A percentile compares a stretch with the other conserved stretches of the same genome.
Evolutionary conservation across 1,284 basidiomycete species (phyloP).

Genomic region (Puccinia polysora): DNA sequence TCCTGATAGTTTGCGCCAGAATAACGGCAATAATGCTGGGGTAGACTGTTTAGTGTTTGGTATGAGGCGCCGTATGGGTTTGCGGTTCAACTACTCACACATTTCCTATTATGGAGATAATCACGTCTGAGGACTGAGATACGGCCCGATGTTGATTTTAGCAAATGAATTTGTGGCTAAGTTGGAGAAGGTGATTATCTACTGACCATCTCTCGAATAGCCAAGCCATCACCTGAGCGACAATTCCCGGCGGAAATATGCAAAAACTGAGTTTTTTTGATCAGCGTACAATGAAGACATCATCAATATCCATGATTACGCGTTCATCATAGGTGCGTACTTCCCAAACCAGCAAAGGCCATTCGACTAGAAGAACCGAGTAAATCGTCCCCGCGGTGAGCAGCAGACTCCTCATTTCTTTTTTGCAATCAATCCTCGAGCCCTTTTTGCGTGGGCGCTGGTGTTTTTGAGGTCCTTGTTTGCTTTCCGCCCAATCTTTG

Average conservation of each 20-base stretch:
- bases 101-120: conserved; percentile 40
- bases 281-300: neutral
- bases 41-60: neutral
- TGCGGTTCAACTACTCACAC: conserved; percentile 7
- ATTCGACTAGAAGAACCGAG: conserved; percentile 36
- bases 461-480: conserved; percentile 40
- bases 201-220: conserved; percentile 40
- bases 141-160: neutral
- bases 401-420: conserved; percentile 38
- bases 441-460: conserved; percentile 6
- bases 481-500: conserved; percentile 36
- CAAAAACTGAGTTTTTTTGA: conserved; percentile 19
- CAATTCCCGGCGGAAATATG: conserved; percentile 40
- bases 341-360: conserved; percentile 33
- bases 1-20: conserved; percentile 36
- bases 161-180: neutral
- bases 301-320: neutral
- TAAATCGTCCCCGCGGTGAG: conserved; percentile 35
- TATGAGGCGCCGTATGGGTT: too few relatives aligned
- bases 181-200: neutral
- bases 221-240: conserved; percentile 24
- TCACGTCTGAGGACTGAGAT: conserved; percentile 36
- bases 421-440: conserved; percentile 33
- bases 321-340: neutral
- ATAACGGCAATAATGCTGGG: conserved; percentile 20